phyloP scores from a whole-genome alignment of 352 stramenopile genomes.

The Phytophthora ramorum region DNA sequence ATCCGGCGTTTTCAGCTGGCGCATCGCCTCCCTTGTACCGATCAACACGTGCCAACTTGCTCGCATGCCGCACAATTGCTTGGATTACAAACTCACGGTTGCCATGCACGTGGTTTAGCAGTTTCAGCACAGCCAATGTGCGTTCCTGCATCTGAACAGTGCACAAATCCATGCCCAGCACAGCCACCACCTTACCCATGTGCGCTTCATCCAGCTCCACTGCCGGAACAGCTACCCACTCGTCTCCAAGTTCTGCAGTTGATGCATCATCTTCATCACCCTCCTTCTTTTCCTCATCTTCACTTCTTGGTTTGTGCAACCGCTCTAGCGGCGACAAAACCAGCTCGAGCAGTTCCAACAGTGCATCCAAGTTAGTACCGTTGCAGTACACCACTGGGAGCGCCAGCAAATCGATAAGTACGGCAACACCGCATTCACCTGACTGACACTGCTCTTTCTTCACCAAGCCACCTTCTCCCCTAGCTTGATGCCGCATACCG shows the following conservation, averaged over 20 bases:
- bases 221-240: slow-evolving; percentile 77
- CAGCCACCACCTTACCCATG: slow-evolving; percentile 69
- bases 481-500: slow-evolving; percentile 49
- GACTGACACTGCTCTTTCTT: slow-evolving; percentile 26
- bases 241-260: slow-evolving; percentile 32
- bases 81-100: slow-evolving; percentile 72
- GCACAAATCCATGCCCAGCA: slow-evolving; percentile 84
- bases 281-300: slow-evolving; percentile 60
- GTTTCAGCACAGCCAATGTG: slow-evolving; percentile 79
- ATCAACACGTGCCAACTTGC: slow-evolving; percentile 47
- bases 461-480: slow-evolving; percentile 9
- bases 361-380: slow-evolving; percentile 92
- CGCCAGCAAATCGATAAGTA: slow-evolving; percentile 91
- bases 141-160: slow-evolving; percentile 85
- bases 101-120: slow-evolving; percentile 67
- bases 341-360: slow-evolving; percentile 93
- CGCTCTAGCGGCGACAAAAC: slow-evolving; percentile 89
- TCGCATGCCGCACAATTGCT: slow-evolving; percentile 74
- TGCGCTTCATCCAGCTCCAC: slow-evolving; percentile 60
- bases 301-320: slow-evolving; percentile 56
- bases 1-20: slow-evolving; percentile 33
- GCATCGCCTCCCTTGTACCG: slow-evolving; percentile 29
- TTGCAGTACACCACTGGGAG: slow-evolving; percentile 88
- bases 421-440: slow-evolving; percentile 53
- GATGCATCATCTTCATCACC: slow-evolving; percentile 28